Base-by-base conservation (phyloP, 2,329 filamentous ascomycete genomes). In the Gaeumannomyces sp. region DNA sequence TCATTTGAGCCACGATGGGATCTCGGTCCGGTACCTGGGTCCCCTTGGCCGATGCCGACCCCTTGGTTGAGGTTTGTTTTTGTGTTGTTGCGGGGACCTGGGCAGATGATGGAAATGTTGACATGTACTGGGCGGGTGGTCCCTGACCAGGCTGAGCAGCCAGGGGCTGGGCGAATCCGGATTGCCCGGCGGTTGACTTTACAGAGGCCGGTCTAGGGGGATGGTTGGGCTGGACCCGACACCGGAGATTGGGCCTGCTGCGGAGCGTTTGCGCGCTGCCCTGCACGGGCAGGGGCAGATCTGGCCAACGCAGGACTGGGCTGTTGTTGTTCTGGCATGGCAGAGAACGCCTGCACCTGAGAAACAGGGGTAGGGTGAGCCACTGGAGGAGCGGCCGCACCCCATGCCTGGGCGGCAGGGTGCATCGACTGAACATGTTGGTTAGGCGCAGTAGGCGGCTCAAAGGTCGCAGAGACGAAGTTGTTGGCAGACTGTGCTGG, bases 11-110 rank as follows among this genome's bases (percentile, higher is more conserved):
- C 19, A 64, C 62, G 1, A n/a, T 22, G 22, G 35, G 56, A 53
- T 64, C 62, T 6, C 62, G 57, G 14, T 59, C 62, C 5, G 57
- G 62, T 19, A 64, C 57, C 31, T 63, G 62, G 19, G 56, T 13
- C 8, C 31, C 45, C n/a, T 28, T 31, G 57, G 27, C 27, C 11
- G 14, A 31, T 1, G 57, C 57, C 25, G 14, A 31, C 27, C 5
- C 25, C 25, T 59, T 28, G 57, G 27, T 22, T 19, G 57, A 10
- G 29, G 14, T 28, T 29, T 22, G 27, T 25, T 31, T 59, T 28
- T 28, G 27, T 28, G 27, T 45, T 16, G 10, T 25, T 10, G 45
- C 56, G 11, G 28, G 29, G 1, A 35, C 14, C 59, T 35, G 59
- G 14, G 59, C 27, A 33, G 59, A 35, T 7, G 59, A 60, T 13